These are phyloP conservation scores for Fusarium transvaalense DNA, from an alignment of 2,329 filamentous ascomycete species.

Conservation along the genomic window DNA sequence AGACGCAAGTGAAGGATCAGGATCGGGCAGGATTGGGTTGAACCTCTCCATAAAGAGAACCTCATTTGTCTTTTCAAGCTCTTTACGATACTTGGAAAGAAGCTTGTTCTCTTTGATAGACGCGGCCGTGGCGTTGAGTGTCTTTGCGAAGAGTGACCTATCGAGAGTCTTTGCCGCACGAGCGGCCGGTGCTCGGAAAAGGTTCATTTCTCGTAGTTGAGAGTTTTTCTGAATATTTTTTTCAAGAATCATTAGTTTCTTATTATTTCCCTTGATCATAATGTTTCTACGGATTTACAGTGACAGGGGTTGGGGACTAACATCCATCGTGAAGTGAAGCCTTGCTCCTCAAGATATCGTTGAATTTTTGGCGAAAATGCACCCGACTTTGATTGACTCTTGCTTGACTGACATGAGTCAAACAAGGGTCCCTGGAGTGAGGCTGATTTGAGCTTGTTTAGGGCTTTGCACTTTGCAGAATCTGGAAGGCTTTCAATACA, in stretches of 20 bases:
- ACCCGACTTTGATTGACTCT: slow-evolving; percentile 32
- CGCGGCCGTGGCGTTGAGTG: slow-evolving; percentile 81
- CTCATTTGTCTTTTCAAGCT: slow-evolving; percentile 74
- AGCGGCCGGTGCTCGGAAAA: slow-evolving; percentile 82
- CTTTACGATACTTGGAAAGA: slow-evolving; percentile 77
- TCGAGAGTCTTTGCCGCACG: slow-evolving; percentile 85
- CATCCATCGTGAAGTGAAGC: slow-evolving; percentile 51
- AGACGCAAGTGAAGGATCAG: slow-evolving; percentile 64
- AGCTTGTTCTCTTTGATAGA: slow-evolving; percentile 80
- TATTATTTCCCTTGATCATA: neutral
- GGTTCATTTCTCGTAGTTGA: slow-evolving; percentile 61
- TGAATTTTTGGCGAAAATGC: slow-evolving; percentile 39
- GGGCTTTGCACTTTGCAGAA: slow-evolving; percentile 34
- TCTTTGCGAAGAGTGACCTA: slow-evolving; percentile 83
- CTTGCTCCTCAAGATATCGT: slow-evolving; percentile 40
- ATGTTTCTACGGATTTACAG: neutral
- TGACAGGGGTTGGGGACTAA: slow-evolving; percentile 44
- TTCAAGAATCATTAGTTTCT: slow-evolving; percentile 10
- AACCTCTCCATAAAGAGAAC: slow-evolving; percentile 74
- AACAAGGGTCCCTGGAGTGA: slow-evolving; percentile 43
- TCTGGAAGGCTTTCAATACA: slow-evolving; percentile 16
- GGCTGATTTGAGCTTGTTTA: slow-evolving; percentile 48
- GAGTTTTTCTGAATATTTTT: slow-evolving; percentile 44
- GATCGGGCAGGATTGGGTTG: slow-evolving; percentile 72
- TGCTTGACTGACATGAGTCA: slow-evolving; percentile 24